Percentiles rank a stretch among this genome's conserved stretches.
These are phyloP conservation scores for Boletellus ananas DNA, from an alignment of 768 basidiomycete genomes.

Conservation along the genomic window DNA sequence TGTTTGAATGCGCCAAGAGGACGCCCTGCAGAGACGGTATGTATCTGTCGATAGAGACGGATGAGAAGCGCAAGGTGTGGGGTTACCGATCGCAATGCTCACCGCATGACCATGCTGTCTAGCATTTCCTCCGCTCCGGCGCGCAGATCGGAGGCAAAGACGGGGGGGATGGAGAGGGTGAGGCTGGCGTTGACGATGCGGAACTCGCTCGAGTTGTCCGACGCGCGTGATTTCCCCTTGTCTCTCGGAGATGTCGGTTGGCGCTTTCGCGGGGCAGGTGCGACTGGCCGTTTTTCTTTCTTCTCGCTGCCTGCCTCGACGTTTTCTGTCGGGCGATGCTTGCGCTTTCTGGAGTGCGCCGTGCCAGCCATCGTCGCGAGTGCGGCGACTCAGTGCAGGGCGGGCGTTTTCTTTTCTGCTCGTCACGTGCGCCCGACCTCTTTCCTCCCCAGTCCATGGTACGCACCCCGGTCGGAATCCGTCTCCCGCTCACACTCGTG, in stretches of 20 bases:
- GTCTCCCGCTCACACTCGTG: not conserved
- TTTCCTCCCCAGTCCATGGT: constrained; percentile 13
- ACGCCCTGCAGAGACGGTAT: constrained; percentile 85
- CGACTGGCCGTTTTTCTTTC: constrained; percentile 23
- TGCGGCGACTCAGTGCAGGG: not conserved
- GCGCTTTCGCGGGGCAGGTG: constrained; percentile 8
- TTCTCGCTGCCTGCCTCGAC: constrained; percentile 30
- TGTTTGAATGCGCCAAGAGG: constrained; percentile 79
- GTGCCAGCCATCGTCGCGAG: constrained; percentile 7
- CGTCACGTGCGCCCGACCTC: constrained; percentile 15
- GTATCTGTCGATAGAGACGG: constrained; percentile 52
- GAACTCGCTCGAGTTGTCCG: constrained; percentile 48
- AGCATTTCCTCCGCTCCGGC: constrained; percentile 84
- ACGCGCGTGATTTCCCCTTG: constrained; percentile 37
- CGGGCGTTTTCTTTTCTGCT: constrained; percentile 9
- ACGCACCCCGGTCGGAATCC: not conserved
- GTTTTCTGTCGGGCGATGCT: constrained; percentile 32
- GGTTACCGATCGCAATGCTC: constrained; percentile 25
- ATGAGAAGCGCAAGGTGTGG: not conserved
- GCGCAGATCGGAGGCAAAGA: constrained; percentile 70
- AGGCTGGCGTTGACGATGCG: constrained; percentile 60
- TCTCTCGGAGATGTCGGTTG: constrained; percentile 25
- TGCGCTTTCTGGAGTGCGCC: constrained; percentile 50
- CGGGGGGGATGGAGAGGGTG: constrained; percentile 72
- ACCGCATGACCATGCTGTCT: constrained; percentile 96